Evolutionary conservation across 2,329 filamentous ascomycete species (phyloP), one percentile per base, ranked within the genome.

Genomic region (Dothideomycetes sp.): DNA sequence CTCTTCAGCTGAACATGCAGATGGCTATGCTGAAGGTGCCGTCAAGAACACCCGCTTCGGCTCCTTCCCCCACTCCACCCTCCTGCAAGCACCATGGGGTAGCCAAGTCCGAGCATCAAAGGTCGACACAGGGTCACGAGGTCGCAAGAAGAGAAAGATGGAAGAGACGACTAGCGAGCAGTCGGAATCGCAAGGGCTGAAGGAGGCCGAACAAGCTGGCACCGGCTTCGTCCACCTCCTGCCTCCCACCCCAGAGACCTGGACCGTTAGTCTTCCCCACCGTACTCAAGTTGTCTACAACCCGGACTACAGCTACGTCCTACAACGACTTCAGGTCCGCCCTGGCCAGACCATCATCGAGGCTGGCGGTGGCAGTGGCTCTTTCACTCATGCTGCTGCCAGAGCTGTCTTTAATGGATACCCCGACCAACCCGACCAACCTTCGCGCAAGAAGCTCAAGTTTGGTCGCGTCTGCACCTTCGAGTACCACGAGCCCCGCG

Each of bases 1-100:
- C 24, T 44, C 51, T 44, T 44, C 50, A 38, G 50, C 64, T 42
- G 57, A 68, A 52, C 55, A 66, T 57, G 47, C 60, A 40, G 55
- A 59, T 40, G 58, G 57, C 15, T 60, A 60, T 38, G 58, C 53
- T 18, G 65, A 67, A 45, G 65, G 65, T 37, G 62, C 62, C 15
- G 65, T 71, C 32, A 77, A 88, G 39, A 96, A 94, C 63, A 98
- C 89, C 2, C 79, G 88, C 33, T 98, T 94, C 54, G 91, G 91
- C 36, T 94, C 88, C 11, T 72, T 66, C 40, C 68, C 68, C 3
- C 68, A 72, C 49, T 66, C 57, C 45, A 69, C 66, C 0, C 58
- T 72, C 18, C 54, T 94, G 40, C 70, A 77, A 4, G 69, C 87
- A 39, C 82, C 84, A 31, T 96, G 89, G 89, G 91, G 91, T 19